Percentiles rank a stretch among this genome's conserved stretches.
phyloP scores from a whole-genome alignment of 352 stramenopile species.

The Pythium oligandrum region DNA sequence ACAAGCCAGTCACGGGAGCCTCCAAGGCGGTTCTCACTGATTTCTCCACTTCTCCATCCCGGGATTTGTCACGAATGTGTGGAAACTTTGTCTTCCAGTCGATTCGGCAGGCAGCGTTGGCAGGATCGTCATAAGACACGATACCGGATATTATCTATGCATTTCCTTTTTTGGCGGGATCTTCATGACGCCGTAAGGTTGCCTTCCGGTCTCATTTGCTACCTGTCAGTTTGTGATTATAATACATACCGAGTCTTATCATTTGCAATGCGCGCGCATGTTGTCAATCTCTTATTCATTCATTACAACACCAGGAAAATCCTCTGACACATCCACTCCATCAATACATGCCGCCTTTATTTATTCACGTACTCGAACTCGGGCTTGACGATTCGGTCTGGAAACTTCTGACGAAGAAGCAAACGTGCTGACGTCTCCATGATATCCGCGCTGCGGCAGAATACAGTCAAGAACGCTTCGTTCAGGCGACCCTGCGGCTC shows the following conservation, averaged over 20 bases:
- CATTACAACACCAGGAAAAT: background rate
- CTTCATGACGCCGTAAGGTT: no score
- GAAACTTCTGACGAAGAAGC: slow-evolving; percentile 50
- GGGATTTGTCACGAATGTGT: slow-evolving; percentile 22
- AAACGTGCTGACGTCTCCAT: slow-evolving; percentile 62
- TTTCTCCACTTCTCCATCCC: slow-evolving; percentile 10
- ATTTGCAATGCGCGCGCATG: background rate
- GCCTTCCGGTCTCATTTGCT: no score
- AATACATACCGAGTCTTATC: no score
- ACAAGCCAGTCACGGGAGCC: background rate
- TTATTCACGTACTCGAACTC: slow-evolving; percentile 17
- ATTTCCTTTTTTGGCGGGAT: no score
- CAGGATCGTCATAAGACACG: no score
- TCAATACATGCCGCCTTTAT: background rate
- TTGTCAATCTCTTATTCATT: background rate
- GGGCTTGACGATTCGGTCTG: slow-evolving; percentile 22
- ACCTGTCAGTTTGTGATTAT: no score
- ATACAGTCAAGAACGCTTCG: slow-evolving; percentile 72
- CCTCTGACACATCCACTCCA: no score
- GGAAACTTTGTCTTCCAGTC: slow-evolving; percentile 37
- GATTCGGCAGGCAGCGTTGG: slow-evolving; percentile 24
- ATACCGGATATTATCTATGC: no score
- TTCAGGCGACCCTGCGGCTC: slow-evolving; percentile 70
- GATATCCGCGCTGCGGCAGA: slow-evolving; percentile 70
- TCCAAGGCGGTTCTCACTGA: slow-evolving; percentile 5